Base-by-base conservation (phyloP, 2,329 filamentous ascomycete genomes). In the Aspergillus aculeatinus region DNA sequence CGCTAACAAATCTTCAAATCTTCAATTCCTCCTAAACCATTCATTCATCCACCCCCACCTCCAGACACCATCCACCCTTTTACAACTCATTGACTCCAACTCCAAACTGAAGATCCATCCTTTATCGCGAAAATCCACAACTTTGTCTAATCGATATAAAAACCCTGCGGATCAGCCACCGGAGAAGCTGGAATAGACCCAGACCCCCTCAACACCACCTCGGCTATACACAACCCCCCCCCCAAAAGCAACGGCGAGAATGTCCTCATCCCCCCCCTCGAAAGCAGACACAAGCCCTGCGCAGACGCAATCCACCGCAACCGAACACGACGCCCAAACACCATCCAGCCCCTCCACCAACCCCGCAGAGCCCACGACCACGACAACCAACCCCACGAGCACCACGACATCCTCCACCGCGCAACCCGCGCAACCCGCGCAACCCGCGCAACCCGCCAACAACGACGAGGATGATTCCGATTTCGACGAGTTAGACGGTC, bases 401-500 rank as follows among this genome's bases (percentile, higher is more conserved):
- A 29, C 1, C 27, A 29, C 27, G 10, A 29, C 27, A 29, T 29
- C 23, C 4, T 16, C 16, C 39, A 50, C 44, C 16, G 52, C 58
- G 57, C 63, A 52, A 50, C 50, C 31, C 53, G 19, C 57, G 53
- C 48, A 39, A 53, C 42, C 35, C 44, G 42, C 58, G 57, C 63
- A 52, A 50, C 50, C 31, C 53, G 19, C 57, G 53, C 48, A 39
- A 53, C 42, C 35, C 44, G 42, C 58, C 63, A 19, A 60, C 58
- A 31, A 83, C 23, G 84, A 89, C 66, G 87, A 89, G 16, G 89
- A 92, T 21, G 94, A 97, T 70, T 94, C 93, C 6, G 94, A 98
- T 66, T 93, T 96, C 76, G 95, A 97, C 71, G 95, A 98, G 70
- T 81, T 99, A 49, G 95, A 99, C 77, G 92, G 91, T 91, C 76